These are phyloP conservation scores for Thalassiosira livingstoniorum DNA, from an alignment of 352 stramenopile species.

Conservation along the genomic window DNA sequence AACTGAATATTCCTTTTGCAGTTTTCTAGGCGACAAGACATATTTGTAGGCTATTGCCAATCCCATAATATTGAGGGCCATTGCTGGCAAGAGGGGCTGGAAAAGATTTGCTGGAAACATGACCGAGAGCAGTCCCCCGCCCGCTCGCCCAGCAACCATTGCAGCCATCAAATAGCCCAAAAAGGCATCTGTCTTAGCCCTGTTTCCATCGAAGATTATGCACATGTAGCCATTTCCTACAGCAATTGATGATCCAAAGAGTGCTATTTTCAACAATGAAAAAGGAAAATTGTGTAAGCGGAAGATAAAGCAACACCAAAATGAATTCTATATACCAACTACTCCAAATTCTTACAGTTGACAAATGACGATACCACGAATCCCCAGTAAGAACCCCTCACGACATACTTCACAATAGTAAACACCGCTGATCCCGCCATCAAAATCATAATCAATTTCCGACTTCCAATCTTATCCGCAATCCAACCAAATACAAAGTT, in stretches of 20 bases:
- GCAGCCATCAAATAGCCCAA: neutral
- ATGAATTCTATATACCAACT: too few species aligned
- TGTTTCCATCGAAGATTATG: neutral
- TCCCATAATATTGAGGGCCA: neutral
- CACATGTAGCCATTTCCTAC: neutral
- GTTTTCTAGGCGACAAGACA: neutral
- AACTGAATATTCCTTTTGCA: neutral
- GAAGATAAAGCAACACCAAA: too few species aligned
- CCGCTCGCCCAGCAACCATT: neutral
- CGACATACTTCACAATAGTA: neutral
- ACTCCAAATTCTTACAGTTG: neutral
- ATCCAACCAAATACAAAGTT: constrained; percentile 5
- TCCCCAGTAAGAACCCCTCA: neutral
- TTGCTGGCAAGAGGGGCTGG: neutral
- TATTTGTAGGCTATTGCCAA: neutral
- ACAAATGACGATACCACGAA: neutral
- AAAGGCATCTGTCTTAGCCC: constrained; percentile 1
- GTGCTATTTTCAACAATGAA: too few species aligned
- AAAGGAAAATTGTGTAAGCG: too few species aligned
- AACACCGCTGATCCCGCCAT: neutral
- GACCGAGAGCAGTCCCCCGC: neutral
- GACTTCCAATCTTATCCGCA: constrained; percentile 9
- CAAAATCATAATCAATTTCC: neutral
- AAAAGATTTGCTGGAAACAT: neutral
- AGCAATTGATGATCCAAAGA: neutral